Evolutionary conservation across 1,284 basidiomycete species (phyloP).

Genomic region (Puccinia novopanici): DNA sequence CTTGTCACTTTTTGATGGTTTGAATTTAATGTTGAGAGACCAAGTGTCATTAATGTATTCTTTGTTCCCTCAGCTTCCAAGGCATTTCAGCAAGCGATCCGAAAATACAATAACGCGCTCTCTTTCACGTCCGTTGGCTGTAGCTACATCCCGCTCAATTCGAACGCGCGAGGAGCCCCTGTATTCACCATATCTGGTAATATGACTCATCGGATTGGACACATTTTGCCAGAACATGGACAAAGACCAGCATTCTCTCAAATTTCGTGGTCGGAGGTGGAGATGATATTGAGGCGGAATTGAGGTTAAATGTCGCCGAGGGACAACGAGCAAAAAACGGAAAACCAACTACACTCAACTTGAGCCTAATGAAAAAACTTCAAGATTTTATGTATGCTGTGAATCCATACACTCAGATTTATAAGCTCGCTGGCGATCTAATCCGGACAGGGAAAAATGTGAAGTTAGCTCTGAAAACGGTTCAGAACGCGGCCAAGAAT

Average conservation of each 20-base stretch:
- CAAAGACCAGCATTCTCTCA: neutral
- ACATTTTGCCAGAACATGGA: too few species aligned
- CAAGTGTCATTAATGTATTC: too few species aligned
- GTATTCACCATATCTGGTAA: neutral
- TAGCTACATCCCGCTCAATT: neutral
- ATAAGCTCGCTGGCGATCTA: neutral
- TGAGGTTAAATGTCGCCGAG: neutral
- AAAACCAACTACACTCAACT: too few species aligned
- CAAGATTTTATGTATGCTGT: too few species aligned
- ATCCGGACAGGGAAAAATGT: too few species aligned
- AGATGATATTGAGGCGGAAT: neutral
- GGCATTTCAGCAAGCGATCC: neutral
- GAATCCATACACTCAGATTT: too few species aligned
- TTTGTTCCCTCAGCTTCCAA: neutral
- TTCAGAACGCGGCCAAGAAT: neutral
- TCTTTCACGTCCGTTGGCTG: too few species aligned
- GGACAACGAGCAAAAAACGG: too few species aligned
- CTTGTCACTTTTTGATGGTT: too few species aligned
- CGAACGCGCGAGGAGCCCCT: too few species aligned
- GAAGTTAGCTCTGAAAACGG: neutral
- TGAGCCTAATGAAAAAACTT: too few species aligned
- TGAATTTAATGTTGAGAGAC: too few species aligned
- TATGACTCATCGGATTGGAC: neutral
- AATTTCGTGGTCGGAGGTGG: constrained; percentile 13
- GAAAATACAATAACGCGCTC: constrained; percentile 1